Evolutionary conservation across 2,329 filamentous ascomycete genomes (phyloP), one percentile per base, ranked within the genome.

Genomic region (Thielaviopsis cerberus): DNA sequence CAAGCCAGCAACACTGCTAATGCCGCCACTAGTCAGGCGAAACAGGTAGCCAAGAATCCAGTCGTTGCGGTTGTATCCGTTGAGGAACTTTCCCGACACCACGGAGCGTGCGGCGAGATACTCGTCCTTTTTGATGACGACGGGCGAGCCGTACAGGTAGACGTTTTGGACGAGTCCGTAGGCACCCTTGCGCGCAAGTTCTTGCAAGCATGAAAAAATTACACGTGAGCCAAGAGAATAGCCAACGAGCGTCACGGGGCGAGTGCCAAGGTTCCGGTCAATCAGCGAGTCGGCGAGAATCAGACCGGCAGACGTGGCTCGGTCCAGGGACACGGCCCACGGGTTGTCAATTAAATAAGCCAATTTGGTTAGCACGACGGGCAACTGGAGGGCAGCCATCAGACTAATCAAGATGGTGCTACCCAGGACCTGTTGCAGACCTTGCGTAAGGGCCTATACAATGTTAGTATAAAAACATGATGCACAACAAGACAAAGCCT

Each of bases 41-140:
- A 98, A 98, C 1, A 98, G 80, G 67, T 98, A 98, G 61, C 85
- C 89, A 54, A 98, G 71, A 65, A 98, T 97, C 92, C 92, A 98
- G 71, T 98, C 92, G 67, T 92, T 96, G 53, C 79, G 85, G 64
- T 92, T 87, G 71, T 90, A 98, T 17, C 88, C 92, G 66, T 95
- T 98, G 63, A 98, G 82, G 64, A 97, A 95, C 50, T 90, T 81
- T n/a, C 92, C 92, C 7, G 87, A 79, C 3, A 97, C 86, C 2
- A 95, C 83, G n/a, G 84, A 84, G 58, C 85, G 81, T 10, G 85
- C 86, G 64, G 80, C 84, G 24, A 90, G 70, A 64, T 87, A 97
- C 62, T 98, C 92, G 59, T 97, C 91, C 66, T 81, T 85, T 68
- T 91, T 96, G 54, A 88, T 87, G 10, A 98, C 90, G 10, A 96